Conservation (phyloP, 192 early-diverging fungal species). For the Funneliformis geosporum region DNA sequence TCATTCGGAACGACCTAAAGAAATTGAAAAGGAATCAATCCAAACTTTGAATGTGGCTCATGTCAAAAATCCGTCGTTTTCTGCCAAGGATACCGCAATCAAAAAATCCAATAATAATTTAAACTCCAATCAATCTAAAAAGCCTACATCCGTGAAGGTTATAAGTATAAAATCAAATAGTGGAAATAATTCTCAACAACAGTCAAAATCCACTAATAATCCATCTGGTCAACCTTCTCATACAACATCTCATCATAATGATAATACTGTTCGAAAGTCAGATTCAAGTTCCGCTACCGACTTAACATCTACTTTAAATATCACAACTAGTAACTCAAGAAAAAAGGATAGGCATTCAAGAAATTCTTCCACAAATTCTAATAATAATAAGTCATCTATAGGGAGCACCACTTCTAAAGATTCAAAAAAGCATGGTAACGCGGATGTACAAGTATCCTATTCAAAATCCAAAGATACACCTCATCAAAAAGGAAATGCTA, state of each 20-base stretch:
- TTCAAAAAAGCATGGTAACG: constrained; percentile 3
- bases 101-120: constrained; percentile 12
- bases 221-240: neutral
- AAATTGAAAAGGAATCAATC: constrained; percentile 24
- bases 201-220: neutral
- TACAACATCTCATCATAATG: neutral
- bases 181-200: constrained; percentile 5
- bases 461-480: constrained; percentile 14
- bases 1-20: constrained; percentile 27
- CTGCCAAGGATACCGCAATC: constrained; percentile 5
- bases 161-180: constrained; percentile 12
- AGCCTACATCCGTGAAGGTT: constrained; percentile 9
- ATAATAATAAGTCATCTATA: neutral
- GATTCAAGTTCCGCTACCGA: neutral
- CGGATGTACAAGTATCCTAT: neutral
- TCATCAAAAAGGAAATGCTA: neutral
- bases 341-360: constrained; percentile 12
- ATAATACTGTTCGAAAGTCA: neutral
- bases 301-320: neutral
- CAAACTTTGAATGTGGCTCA: constrained; percentile 8
- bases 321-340: neutral
- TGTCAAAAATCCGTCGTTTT: constrained; percentile 1
- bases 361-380: neutral
- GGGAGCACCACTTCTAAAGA: neutral
- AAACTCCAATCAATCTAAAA: neutral